Base-by-base conservation (phyloP, 140 eudicot genomes). In the Erigeron philadelphicus region DNA sequence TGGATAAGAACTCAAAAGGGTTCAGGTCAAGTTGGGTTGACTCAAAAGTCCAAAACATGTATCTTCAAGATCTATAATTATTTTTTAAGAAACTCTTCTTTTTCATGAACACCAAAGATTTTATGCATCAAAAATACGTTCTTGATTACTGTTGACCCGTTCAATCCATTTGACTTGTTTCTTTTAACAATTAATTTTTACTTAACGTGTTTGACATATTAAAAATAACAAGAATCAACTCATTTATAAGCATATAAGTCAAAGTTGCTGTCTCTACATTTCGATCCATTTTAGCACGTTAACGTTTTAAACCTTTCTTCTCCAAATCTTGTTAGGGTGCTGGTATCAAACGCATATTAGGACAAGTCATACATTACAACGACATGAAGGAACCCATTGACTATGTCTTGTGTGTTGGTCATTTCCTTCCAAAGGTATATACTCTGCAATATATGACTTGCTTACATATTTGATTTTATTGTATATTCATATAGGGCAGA, bases 391-490 rank as follows among this genome's bases (percentile, higher is more conserved):
- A 84, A n/a, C 96, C 96, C 1, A 86, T 89, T 44, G 96, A 89
- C 82, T 82, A 82, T 70, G 91, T 89, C 41, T 40, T 89, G 44
- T 86, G 95, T 58, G 64, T 86, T 4, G 96, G 96, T 38, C 96
- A 89, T 82, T 89, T 89, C 80, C 84, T 89, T n/a, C 81, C 84
- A 0, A 89, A 89, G 96, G 96, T 86, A 67, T 43, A 56, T 62
- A 72, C 7, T 50, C 61, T 21, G 17, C 38, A 15, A 56, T 31
- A 56, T 7, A 56, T 56, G 61, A 56, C 6, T 56, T 56, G 10
- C 56, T 47, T 17, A 61, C 11, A 48, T 59, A 11, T 46, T 48
- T 48, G 1, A 0, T 1, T 48, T 12, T 48, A 4, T 31, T n/a
- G 8, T 48, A 48, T 12, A 48, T 48, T 48, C 53, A 48, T 12